Base-by-base conservation (phyloP, 768 basidiomycete species). In the Suillus subaureus region DNA sequence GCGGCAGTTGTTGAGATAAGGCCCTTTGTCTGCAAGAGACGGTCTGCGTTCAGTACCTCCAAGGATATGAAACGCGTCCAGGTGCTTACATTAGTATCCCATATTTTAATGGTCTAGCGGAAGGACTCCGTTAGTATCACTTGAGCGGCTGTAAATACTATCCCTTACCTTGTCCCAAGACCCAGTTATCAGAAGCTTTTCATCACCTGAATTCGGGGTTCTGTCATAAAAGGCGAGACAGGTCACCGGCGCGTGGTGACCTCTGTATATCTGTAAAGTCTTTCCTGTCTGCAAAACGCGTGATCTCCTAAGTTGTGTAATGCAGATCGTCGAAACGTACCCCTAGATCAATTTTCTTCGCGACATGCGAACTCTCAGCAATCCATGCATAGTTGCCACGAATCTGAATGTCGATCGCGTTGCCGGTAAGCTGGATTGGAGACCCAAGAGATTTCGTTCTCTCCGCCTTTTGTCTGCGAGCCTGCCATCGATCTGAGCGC, bases 201-300 rank as follows among this genome's bases (percentile, higher is more conserved):
- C 77, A 64, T 83, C 79, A 16, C 75, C 79, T 43, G 81, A 78
- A 13, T 80, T 79, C 31, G 70, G 66, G 18, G 63, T 69, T 63
- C 76, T 80, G 68, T 86, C 81, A 68, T 79, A 85, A 71, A 98
- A 90, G 7, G 88, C 87, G 39, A 99, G 79, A 40, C 84, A 87
- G 4, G 96, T 96, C 57, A 96, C 93, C 40, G 97, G 97, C 6
- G 92, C 97, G 2, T 84, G 86, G 74, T 99, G 97, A 0, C 94
- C 96, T 71, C 83, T 87, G 79, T 87, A 96, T 21, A 91, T 75
- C 71, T 90, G 88, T 57, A 87, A 72, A 1, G 89, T 92, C 75
- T 89, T 91, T 63, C 94, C 94, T 31, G 91, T 87, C 96, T 99
- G 69, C 54, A 62, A 71, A 26, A 31, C 40, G 56, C 57, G 49